Percentiles rank a stretch among this genome's conserved stretches.
phyloP scores from a whole-genome alignment of 1,284 basidiomycete genomes.

The Cryptococcus sp. region DNA sequence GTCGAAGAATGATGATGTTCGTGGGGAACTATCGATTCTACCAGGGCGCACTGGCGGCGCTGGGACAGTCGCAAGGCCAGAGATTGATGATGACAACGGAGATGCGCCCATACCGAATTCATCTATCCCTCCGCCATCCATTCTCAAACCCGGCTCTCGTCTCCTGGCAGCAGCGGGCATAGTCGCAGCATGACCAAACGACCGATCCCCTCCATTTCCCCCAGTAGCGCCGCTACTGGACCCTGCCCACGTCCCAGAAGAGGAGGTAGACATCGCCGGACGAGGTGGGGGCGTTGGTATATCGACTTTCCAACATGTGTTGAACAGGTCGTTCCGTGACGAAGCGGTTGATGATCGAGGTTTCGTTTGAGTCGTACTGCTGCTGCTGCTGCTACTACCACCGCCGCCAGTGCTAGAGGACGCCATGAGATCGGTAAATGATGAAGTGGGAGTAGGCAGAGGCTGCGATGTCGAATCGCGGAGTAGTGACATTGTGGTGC shows the following conservation, averaged over 20 bases:
- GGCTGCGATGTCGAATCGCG: too few relatives aligned
- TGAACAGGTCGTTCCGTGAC: slow-evolving; percentile 43
- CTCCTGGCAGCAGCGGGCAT: slow-evolving; percentile 6
- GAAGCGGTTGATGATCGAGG: slow-evolving; percentile 15
- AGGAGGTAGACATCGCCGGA: neutral
- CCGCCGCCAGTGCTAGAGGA: too few relatives aligned
- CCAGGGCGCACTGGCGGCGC: slow-evolving; percentile 4
- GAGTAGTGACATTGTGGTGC: too few relatives aligned
- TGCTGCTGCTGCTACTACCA: neutral
- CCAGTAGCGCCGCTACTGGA: too few relatives aligned
- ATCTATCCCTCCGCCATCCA: slow-evolving; percentile 12
- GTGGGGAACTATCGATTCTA: slow-evolving; percentile 14
- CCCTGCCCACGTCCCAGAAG: neutral
- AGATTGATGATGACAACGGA: neutral
- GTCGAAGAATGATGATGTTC: slow-evolving; percentile 50
- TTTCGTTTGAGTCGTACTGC: slow-evolving; percentile 7
- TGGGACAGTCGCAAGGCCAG: neutral
- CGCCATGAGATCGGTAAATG: too few relatives aligned
- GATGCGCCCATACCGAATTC: slow-evolving; percentile 14
- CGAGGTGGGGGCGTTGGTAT: slow-evolving; percentile 24
- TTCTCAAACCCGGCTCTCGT: slow-evolving; percentile 10
- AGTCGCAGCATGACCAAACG: slow-evolving; percentile 6
- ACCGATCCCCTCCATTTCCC: neutral
- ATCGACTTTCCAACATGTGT: slow-evolving; percentile 29
- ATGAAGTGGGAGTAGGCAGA: too few relatives aligned